phyloP scores from a whole-genome alignment of 163 green algal genomes.

The Trebouxiophyceae sp. region DNA sequence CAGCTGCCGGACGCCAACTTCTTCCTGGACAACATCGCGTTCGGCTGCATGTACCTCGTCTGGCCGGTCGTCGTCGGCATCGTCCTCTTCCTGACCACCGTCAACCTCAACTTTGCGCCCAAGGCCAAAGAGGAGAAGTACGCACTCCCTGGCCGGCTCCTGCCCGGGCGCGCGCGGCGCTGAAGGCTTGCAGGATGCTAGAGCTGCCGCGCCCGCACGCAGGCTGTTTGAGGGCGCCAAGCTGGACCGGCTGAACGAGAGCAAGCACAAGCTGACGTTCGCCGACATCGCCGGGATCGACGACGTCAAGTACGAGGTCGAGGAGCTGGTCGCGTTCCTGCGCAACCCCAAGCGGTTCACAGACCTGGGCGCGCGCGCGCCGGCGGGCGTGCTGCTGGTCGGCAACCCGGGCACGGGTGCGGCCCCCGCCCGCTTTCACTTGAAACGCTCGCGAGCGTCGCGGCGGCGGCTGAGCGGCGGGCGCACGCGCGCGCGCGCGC shows the following conservation, averaged over 20 bases:
- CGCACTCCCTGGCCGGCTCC: too few relatives aligned
- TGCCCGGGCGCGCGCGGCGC: too few relatives aligned
- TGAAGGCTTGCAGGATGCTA: neutral
- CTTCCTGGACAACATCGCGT: neutral
- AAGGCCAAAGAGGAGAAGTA: too few relatives aligned
- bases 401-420: slow-evolving; percentile 61
- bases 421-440: neutral
- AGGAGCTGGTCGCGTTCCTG: slow-evolving; percentile 83
- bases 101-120: neutral
- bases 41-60: neutral
- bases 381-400: slow-evolving; percentile 88
- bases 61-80: neutral
- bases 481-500: slow-evolving; percentile 1
- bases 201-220: too few relatives aligned
- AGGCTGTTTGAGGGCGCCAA: slow-evolving; percentile 32
- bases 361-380: slow-evolving; percentile 63
- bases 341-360: slow-evolving; percentile 70
- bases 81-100: neutral
- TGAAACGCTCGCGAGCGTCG: neutral
- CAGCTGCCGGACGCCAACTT: neutral
- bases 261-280: slow-evolving; percentile 54
- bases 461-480: neutral
- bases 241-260: slow-evolving; percentile 40
- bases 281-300: slow-evolving; percentile 86
- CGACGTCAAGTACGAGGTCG: slow-evolving; percentile 80